Evolutionary conservation across 768 basidiomycete species (phyloP).

Genomic region (Lyophyllum semitale): DNA sequence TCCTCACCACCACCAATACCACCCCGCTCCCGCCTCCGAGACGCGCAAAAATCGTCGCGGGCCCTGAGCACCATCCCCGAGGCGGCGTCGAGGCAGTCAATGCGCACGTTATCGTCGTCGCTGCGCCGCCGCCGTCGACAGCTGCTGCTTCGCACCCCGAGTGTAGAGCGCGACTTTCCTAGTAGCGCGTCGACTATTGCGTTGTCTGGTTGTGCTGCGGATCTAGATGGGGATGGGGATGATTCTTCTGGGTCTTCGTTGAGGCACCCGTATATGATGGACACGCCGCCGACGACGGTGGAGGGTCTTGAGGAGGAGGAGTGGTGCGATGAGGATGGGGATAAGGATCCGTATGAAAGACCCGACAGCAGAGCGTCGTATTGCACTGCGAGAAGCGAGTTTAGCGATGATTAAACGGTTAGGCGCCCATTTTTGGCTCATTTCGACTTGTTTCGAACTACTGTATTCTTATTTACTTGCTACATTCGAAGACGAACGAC

Average conservation of each 20-base stretch:
- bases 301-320: slow-evolving; percentile 12
- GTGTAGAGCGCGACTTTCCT: slow-evolving; percentile 37
- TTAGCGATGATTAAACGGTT: slow-evolving; percentile 19
- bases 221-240: slow-evolving; percentile 6
- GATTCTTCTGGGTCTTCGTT: slow-evolving; percentile 8
- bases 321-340: background rate
- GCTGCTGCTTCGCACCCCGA: slow-evolving; percentile 36
- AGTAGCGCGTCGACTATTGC: slow-evolving; percentile 14
- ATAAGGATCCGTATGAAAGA: slow-evolving; percentile 17
- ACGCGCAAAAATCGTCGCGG: slow-evolving; percentile 9
- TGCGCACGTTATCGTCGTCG: slow-evolving; percentile 15
- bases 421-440: background rate
- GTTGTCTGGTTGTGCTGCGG: slow-evolving; percentile 9
- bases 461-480: background rate
- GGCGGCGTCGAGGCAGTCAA: background rate
- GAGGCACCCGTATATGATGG: slow-evolving; percentile 8
- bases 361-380: slow-evolving; percentile 37
- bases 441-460: background rate
- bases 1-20: slow-evolving; percentile 1
- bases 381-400: slow-evolving; percentile 34
- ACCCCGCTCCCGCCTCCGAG: slow-evolving; percentile 17
- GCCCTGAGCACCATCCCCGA: slow-evolving; percentile 26
- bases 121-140: slow-evolving; percentile 31
- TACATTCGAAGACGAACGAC: background rate
- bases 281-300: slow-evolving; percentile 20